Evolutionary conservation across 768 basidiomycete species (phyloP).

Genomic region (Amanita thiersii): DNA sequence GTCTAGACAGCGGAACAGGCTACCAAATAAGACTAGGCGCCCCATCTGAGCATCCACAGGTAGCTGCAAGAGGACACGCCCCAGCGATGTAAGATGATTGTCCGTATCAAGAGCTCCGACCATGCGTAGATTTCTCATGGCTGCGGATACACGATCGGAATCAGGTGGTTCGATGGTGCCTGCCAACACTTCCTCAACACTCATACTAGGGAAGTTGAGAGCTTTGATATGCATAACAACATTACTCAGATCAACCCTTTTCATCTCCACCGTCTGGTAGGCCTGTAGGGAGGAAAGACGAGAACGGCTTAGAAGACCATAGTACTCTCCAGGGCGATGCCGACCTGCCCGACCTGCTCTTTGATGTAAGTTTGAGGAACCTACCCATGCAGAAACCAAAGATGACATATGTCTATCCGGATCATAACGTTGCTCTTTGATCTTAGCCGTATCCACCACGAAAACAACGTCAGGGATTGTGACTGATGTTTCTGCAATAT

Average conservation of each 20-base stretch:
- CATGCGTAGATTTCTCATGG: slow-evolving; percentile 73
- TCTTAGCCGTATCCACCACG: slow-evolving; percentile 82
- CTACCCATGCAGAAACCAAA: slow-evolving; percentile 86
- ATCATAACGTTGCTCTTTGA: slow-evolving; percentile 88
- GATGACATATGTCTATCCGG: slow-evolving; percentile 84
- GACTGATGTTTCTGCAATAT: slow-evolving; percentile 92
- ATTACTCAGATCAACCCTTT: slow-evolving; percentile 79
- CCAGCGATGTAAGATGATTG: slow-evolving; percentile 78
- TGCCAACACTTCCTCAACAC: slow-evolving; percentile 80
- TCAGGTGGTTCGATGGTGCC: slow-evolving; percentile 87
- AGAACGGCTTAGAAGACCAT: slow-evolving; percentile 53
- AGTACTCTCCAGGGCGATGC: slow-evolving; percentile 88
- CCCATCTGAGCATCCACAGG: slow-evolving; percentile 90
- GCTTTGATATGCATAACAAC: slow-evolving; percentile 97
- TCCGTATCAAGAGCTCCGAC: slow-evolving; percentile 77
- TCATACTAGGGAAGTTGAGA: slow-evolving; percentile 78
- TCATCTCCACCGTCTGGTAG: slow-evolving; percentile 94
- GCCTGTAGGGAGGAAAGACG: slow-evolving; percentile 57
- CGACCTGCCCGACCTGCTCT: slow-evolving; percentile 89
- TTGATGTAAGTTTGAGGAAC: slow-evolving; percentile 84
- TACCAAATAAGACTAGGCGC: slow-evolving; percentile 80
- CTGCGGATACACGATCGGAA: slow-evolving; percentile 63
- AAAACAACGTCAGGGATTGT: slow-evolving; percentile 95
- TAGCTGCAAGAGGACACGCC: slow-evolving; percentile 79
- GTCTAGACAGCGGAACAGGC: slow-evolving; percentile 90